Evolutionary conservation across 2,329 filamentous ascomycete species (phyloP), one percentile per base, ranked within the genome.

Genomic region (Colletotrichum truncatum): DNA sequence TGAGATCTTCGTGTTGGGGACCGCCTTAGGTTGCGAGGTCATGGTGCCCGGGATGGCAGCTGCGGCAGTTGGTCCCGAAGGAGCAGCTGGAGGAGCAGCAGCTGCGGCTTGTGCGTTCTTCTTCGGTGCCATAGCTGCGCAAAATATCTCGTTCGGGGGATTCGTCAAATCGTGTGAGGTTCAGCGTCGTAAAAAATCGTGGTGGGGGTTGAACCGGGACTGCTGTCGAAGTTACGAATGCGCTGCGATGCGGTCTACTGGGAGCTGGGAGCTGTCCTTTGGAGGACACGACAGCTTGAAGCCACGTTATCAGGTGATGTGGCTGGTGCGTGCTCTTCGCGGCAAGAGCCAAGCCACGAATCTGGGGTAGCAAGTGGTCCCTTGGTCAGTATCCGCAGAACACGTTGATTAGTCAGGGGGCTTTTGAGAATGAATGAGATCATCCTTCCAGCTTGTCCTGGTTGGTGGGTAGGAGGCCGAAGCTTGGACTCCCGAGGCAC

Each of bases 121-220:
- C 78, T 86, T 88, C 45, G 84, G 82, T 51, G 85, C 81, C 85
- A 87, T 85, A 71, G 53, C 30, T 18, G 18, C 2, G 21, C 71
- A 38, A 25, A 34, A 41, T 48, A n/a, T n/a, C n/a, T 57, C 39
- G 39, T 21, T 49, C 21, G 45, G 23, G 45, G 6, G 23, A 3
- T 23, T 45, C 53, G 63, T 46, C 66, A 32, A 58, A 56, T 48
- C 8, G 41, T 9, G 53, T 45, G 54, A 39, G 26, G 25, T 66
- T 55, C 26, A 49, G 48, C 41, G 54, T 12, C 26, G 26, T 23
- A 39, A 23, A 9, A 10, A 4, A 26, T 39, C 9, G 30, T 53
- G 59, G 59, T 43, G 55, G 26, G 53, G 56, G 64, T 67, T 63
- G 61, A 51, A 65, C 51, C 46, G 28, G 39, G n/a, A 8, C 16